These are phyloP conservation scores for Termitomyces eurrhizus DNA, from an alignment of 768 basidiomycete species.

Conservation along the genomic window DNA sequence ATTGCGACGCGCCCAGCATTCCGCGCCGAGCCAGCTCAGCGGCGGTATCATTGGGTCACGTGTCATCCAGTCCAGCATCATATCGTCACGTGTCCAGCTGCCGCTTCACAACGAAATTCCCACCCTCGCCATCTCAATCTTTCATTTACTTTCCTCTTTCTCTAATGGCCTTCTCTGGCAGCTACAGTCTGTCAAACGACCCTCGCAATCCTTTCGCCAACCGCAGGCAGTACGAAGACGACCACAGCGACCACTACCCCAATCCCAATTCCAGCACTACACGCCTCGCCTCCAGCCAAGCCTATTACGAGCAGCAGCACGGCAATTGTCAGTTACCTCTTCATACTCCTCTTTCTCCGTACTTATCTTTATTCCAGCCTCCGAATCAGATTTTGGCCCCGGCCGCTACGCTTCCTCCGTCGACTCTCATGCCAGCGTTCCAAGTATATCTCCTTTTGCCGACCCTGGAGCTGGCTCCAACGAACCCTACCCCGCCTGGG, in stretches of 20 bases:
- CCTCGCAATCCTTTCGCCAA: constrained; percentile 27
- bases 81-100: background rate
- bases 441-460: constrained; percentile 55
- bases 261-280: constrained; percentile 51
- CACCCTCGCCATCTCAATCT: constrained; percentile 10
- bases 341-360: constrained; percentile 2
- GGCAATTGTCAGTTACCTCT: constrained; percentile 18
- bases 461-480: constrained; percentile 47
- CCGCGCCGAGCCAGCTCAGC: constrained; percentile 44
- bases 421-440: constrained; percentile 56
- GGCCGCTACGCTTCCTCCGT: constrained; percentile 52
- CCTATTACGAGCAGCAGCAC: constrained; percentile 34
- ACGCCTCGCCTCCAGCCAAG: constrained; percentile 45
- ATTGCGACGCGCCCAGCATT: constrained; percentile 43
- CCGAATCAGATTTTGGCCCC: constrained; percentile 34
- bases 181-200: constrained; percentile 21
- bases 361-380: constrained; percentile 19
- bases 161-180: constrained; percentile 21
- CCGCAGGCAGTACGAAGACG: constrained; percentile 40
- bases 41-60: constrained; percentile 32
- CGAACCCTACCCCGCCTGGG: constrained; percentile 94
- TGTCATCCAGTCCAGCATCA: too few species aligned
- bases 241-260: constrained; percentile 47
- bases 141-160: constrained; percentile 17
- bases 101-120: constrained; percentile 12